Conservation (phyloP, 805 yeast genomes). For the Candida dajiaensis region DNA sequence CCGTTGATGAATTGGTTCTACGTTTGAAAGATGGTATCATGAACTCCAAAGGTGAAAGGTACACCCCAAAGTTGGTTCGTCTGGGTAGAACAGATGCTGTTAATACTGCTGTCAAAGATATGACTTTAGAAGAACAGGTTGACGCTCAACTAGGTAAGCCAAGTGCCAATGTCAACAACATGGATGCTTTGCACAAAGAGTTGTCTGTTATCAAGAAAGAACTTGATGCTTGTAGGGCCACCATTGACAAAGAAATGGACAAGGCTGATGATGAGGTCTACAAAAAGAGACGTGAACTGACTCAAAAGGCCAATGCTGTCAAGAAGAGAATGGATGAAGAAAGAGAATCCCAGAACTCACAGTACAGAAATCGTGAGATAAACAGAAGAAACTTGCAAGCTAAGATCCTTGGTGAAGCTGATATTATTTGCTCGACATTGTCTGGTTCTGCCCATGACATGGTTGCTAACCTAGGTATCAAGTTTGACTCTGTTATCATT, state of each 20-base stretch:
- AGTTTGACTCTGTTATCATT: conserved; percentile 84
- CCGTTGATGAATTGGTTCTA: conserved; percentile 89
- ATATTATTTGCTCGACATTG: conserved; percentile 84
- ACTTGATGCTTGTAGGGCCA: conserved; percentile 20
- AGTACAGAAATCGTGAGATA: conserved; percentile 68
- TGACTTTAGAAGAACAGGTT: conserved; percentile 81
- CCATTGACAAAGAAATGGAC: conserved; percentile 18
- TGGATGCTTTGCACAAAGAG: conserved; percentile 49
- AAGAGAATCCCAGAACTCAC: conserved; percentile 66
- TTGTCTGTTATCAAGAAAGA: conserved; percentile 11
- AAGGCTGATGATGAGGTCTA: conserved; percentile 45
- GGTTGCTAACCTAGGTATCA: conserved; percentile 64
- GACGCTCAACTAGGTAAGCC: conserved; percentile 36
- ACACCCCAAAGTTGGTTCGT: conserved; percentile 70
- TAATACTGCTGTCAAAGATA: conserved; percentile 71
- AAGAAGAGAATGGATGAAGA: conserved; percentile 73
- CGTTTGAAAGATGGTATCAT: conserved; percentile 72
- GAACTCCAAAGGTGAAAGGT: conserved; percentile 44
- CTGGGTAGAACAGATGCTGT: conserved; percentile 88
- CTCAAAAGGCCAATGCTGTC: conserved; percentile 55
- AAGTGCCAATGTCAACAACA: conserved; percentile 26
- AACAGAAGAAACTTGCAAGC: conserved; percentile 73
- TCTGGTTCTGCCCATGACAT: conserved; percentile 94
- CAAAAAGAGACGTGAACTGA: conserved; percentile 46
- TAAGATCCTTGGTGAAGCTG: conserved; percentile 64